Evolutionary conservation across 2,329 filamentous ascomycete species (phyloP), one percentile per base, ranked within the genome.

Genomic region (Chalaropsis ovoidea): DNA sequence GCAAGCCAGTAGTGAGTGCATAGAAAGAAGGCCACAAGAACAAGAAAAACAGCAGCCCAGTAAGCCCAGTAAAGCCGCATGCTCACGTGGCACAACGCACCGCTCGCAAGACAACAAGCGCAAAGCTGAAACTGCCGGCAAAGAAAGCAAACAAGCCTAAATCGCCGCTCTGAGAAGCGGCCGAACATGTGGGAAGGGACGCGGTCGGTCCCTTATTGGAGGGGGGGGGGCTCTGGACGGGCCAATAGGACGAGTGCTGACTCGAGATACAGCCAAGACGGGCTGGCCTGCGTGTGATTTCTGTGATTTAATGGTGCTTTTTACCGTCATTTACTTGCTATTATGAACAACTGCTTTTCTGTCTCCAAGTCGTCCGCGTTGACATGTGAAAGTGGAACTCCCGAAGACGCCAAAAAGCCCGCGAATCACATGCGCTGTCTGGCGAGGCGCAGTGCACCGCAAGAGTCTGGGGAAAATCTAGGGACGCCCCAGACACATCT

Each of bases 361-460:
- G 47, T 2, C 22, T 49, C 22, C 13, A 15, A 19, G 24, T 43
- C 58, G 31, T 31, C 31, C 31, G 31, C 31, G 31, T 31, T 66
- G 65, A 64, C 66, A 67, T 67, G 66, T 67, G 66, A 67, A 67
- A 67, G 58, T 65, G 66, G 54, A 64, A 47, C 31, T 65, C 45
- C 61, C 47, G 31, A 62, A 62, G 31, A 31, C 6, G 31, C 31
- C 31, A 27, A 31, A 39, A n/a, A 11, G 39, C 11, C 31, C 27
- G 15, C n/a, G 8, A 60, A 22, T 60, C 11, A 31, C 31, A 31
- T 31, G 31, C 31, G 31, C 31, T 2, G 31, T 6, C 31, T 3
- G 6, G 6, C 2, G 31, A 31, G 31, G 31, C 31, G 31, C 31
- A 31, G 31, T 6, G 31, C 31, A 31, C 31, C 31, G 31, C 31